Percentiles rank a stretch among this genome's conserved stretches.
Conservation (phyloP, 495 filamentous ascomycete genomes). For the Trichocladium uniseriatum region DNA sequence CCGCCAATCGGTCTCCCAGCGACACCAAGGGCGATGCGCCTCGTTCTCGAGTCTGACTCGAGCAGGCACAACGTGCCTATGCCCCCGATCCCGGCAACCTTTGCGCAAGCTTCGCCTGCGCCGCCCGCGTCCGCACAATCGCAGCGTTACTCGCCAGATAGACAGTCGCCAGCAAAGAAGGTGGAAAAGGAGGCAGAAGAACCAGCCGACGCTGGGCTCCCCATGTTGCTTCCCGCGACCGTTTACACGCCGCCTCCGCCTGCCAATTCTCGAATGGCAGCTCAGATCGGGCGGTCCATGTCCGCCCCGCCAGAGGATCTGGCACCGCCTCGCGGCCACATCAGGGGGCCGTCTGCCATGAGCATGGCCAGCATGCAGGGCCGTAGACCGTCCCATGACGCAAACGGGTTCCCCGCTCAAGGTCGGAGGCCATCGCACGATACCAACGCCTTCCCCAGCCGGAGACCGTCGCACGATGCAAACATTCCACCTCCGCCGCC, state of each 20-base stretch:
- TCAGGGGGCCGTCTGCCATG: slow-evolving; percentile 14
- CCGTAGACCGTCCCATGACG: slow-evolving; percentile 17
- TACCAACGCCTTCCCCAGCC: slow-evolving; percentile 2
- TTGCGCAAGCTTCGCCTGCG: slow-evolving; percentile 25
- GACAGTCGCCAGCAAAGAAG: slow-evolving; percentile 13
- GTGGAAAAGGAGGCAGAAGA: slow-evolving; percentile 16
- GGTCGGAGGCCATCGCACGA: slow-evolving; percentile 20
- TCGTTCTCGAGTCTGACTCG: slow-evolving; percentile 56
- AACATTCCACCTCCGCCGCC: slow-evolving; percentile 40
- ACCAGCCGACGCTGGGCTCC: not conserved
- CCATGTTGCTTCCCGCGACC: slow-evolving; percentile 49
- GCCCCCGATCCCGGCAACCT: slow-evolving; percentile 54
- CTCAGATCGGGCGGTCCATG: slow-evolving; percentile 55
- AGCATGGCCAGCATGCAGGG: slow-evolving; percentile 9
- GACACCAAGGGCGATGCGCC: slow-evolving; percentile 76
- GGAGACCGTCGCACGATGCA: slow-evolving; percentile 47
- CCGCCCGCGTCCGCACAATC: not conserved
- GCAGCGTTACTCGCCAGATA: slow-evolving; percentile 13
- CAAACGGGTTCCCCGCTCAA: not conserved
- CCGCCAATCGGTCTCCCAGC: slow-evolving; percentile 64
- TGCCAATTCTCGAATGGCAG: slow-evolving; percentile 10
- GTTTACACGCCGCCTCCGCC: slow-evolving; percentile 51
- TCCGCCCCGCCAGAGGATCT: slow-evolving; percentile 61
- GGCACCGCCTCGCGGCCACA: slow-evolving; percentile 14
- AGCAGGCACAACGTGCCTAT: slow-evolving; percentile 50